Base-by-base conservation (phyloP, 306 rosid species). In the Quillaja saponaria region DNA sequence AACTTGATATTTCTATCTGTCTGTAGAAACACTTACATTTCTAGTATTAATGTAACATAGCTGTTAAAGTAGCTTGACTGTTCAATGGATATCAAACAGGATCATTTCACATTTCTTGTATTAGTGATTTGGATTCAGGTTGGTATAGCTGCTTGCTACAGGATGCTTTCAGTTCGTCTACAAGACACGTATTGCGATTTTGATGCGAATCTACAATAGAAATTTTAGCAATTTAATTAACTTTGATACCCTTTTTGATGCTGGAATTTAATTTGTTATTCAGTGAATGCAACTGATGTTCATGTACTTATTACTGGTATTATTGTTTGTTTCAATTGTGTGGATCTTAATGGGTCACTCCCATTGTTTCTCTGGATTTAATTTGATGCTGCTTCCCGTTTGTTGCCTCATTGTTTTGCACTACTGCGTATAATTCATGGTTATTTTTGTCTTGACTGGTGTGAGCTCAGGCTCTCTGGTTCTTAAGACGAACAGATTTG, bases 21-120 rank as follows among this genome's bases (percentile, higher is more conserved):
- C 67, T 78, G 73, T 76, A 77, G 88, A 87, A 84, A 83, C 86
- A 20, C 70, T 84, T 85, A 67, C 79, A 74, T 82, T 69, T 81
- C 75, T 80, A 75, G 81, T 77, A 67, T 73, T 64, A 54, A 80
- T 82, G 91, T 78, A 81, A 81, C 82, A 78, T 83, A 79, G 77
- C 50, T 49, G 75, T 81, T 85, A 47, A 71, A 57, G 55, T 82
- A 86, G 85, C 78, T 70, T 68, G 73, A 78, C 70, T 76, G 42
- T 72, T 44, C 49, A 68, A 45, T 63, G 53, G 71, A 40, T 74
- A 64, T 61, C 66, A 42, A 66, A 46, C 62, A 18, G 63, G 58
- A 64, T 71, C 48, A 71, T 34, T 71, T 80, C 54, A 46, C 61
- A 66, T 58, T 79, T 79, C 60, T 59, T 47, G 46, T 58, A 18